Percentiles rank a stretch among this genome's conserved stretches.
Evolutionary conservation across 1,284 basidiomycete genomes (phyloP).

Genomic region (Malassezia yamatoensis): DNA sequence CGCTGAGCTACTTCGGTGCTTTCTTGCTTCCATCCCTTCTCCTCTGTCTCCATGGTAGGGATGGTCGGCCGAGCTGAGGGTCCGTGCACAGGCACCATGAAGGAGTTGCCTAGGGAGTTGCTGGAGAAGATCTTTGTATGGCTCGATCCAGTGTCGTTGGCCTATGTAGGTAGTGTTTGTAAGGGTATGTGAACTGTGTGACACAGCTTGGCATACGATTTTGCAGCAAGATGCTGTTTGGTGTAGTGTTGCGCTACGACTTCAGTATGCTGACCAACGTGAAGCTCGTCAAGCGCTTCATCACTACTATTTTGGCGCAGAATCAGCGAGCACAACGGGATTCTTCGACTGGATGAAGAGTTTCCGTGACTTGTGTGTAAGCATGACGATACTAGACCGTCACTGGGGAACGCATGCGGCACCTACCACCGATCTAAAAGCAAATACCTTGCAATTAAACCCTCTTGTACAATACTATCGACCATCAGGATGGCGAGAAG

Average conservation of each 20-base stretch:
- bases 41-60: conserved; percentile 3
- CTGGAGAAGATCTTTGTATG: conserved; percentile 1
- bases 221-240: neutral
- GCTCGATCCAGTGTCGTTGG: conserved; percentile 20
- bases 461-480: conserved; percentile 4
- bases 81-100: conserved; percentile 1
- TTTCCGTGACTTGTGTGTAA: conserved; percentile 3
- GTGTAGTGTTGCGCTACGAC: neutral
- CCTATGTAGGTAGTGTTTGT: conserved; percentile 18
- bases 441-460: neutral
- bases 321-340: neutral
- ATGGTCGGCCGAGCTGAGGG: neutral
- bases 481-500: conserved; percentile 6
- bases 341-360: neutral
- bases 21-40: neutral
- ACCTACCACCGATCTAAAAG: neutral
- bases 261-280: neutral
- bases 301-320: conserved; percentile 8
- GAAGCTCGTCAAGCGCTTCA: conserved; percentile 6
- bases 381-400: neutral
- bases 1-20: no score
- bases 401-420: conserved; percentile 1
- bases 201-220: conserved; percentile 7
- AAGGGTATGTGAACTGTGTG: conserved; percentile 3
- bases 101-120: neutral